phyloP scores from a whole-genome alignment of 352 stramenopile species.

The Thraustochytrium striatum region DNA sequence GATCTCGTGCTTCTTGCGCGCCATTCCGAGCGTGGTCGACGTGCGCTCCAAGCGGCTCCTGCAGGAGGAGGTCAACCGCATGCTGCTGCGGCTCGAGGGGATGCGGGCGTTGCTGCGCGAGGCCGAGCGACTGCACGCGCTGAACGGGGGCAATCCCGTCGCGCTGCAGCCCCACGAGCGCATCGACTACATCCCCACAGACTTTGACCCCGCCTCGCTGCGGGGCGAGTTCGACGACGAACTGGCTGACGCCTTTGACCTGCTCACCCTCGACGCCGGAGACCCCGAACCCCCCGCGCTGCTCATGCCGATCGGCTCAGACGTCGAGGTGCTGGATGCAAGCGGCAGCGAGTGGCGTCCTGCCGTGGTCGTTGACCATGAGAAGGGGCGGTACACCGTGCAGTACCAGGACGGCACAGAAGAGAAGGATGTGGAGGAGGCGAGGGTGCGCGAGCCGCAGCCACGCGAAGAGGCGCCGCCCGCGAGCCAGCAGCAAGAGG shows the following conservation, averaged over 20 bases:
- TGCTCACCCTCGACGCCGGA: not conserved
- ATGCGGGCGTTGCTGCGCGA: constrained; percentile 16
- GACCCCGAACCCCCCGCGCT: not conserved
- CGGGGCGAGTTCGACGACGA: constrained; percentile 31
- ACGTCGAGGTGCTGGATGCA: not conserved
- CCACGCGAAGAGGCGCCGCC: not conserved
- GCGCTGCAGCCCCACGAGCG: not conserved
- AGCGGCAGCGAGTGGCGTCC: too few species aligned
- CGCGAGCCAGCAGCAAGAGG: not conserved
- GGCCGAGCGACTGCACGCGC: constrained; percentile 14
- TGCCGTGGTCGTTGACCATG: too few species aligned
- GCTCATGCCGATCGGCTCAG: not conserved
- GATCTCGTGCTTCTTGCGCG: constrained; percentile 45
- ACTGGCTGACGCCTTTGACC: constrained; percentile 24
- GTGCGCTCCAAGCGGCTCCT: constrained; percentile 24
- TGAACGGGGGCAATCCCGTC: constrained; percentile 34
- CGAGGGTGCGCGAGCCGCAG: not conserved
- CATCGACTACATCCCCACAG: constrained; percentile 30
- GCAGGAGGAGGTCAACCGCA: constrained; percentile 20
- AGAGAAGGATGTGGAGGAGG: not conserved
- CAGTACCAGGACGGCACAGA: not conserved
- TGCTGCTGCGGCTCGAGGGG: constrained; percentile 18
- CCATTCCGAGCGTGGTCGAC: constrained; percentile 8
- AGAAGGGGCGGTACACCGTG: not conserved
- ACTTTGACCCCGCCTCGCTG: constrained; percentile 26